A percentile compares a stretch with the other conserved stretches of the same genome.
Conservation (phyloP, 805 yeast species). For the Wickerhamiella sorbophila region DNA sequence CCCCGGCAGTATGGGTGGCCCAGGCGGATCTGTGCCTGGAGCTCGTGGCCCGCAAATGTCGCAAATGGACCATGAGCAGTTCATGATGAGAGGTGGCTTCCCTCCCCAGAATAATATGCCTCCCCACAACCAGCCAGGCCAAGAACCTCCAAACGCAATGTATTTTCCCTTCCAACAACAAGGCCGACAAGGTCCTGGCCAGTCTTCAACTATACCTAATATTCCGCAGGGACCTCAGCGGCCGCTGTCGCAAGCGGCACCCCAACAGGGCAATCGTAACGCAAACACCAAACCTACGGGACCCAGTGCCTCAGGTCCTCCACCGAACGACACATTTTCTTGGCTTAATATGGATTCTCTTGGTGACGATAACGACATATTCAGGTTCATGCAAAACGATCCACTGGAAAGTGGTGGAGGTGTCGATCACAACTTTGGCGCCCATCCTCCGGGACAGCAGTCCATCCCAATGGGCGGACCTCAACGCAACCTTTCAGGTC, state of each 20-base stretch:
- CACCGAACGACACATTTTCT: background rate
- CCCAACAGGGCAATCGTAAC: background rate
- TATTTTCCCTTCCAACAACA: background rate
- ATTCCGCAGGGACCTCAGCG: background rate
- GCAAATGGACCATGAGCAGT: background rate
- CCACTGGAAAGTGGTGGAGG: background rate
- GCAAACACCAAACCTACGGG: background rate
- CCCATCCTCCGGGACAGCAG: background rate
- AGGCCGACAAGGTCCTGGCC: background rate
- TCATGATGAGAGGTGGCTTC: background rate
- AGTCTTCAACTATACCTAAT: background rate
- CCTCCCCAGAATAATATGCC: background rate
- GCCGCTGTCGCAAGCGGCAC: background rate
- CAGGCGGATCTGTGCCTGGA: background rate
- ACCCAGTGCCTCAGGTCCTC: background rate
- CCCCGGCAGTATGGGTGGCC: conserved; percentile 2
- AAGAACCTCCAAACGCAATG: too few relatives aligned
- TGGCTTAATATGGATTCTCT: conserved; percentile 16
- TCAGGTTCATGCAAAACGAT: background rate
- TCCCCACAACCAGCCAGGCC: background rate
- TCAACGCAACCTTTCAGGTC: background rate
- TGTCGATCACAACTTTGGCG: background rate
- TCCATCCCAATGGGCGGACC: background rate
- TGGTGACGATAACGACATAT: conserved; percentile 5
- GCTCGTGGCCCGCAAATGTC: background rate